These are phyloP conservation scores for Pichia exigua DNA, from an alignment of 805 yeast genomes.

Conservation along the genomic window DNA sequence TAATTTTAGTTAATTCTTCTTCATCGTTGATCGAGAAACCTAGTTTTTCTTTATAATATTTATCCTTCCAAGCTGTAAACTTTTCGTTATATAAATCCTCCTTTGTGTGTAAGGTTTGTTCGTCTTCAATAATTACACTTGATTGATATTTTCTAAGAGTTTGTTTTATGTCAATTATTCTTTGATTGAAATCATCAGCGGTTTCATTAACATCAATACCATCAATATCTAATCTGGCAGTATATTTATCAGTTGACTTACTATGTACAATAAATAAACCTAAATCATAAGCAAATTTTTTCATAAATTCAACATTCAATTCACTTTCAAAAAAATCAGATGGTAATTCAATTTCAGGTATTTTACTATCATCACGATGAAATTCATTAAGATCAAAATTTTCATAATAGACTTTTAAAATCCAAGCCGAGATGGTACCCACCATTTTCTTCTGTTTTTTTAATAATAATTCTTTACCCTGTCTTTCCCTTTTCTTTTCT, in stretches of 20 bases:
- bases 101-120: constrained; percentile 41
- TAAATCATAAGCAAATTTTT: constrained; percentile 55
- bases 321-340: constrained; percentile 36
- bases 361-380: constrained; percentile 31
- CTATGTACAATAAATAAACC: constrained; percentile 64
- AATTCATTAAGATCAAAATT: constrained; percentile 28
- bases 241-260: constrained; percentile 44
- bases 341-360: constrained; percentile 42
- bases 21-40: constrained; percentile 57
- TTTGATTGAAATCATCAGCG: constrained; percentile 52
- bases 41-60: constrained; percentile 78
- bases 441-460: constrained; percentile 73
- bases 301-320: constrained; percentile 51
- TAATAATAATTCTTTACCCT: constrained; percentile 55
- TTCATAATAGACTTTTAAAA: constrained; percentile 22
- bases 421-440: constrained; percentile 47
- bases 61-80: constrained; percentile 74
- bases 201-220: constrained; percentile 64
- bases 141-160: constrained; percentile 57
- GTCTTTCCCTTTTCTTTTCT: constrained; percentile 55
- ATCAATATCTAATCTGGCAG: constrained; percentile 60
- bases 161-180: constrained; percentile 44
- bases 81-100: constrained; percentile 64
- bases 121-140: constrained; percentile 56
- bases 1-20: constrained; percentile 50